A percentile compares a stretch with the other conserved stretches of the same genome.
phyloP scores from a whole-genome alignment of 345 rosid species.

The Trapa bicornis region DNA sequence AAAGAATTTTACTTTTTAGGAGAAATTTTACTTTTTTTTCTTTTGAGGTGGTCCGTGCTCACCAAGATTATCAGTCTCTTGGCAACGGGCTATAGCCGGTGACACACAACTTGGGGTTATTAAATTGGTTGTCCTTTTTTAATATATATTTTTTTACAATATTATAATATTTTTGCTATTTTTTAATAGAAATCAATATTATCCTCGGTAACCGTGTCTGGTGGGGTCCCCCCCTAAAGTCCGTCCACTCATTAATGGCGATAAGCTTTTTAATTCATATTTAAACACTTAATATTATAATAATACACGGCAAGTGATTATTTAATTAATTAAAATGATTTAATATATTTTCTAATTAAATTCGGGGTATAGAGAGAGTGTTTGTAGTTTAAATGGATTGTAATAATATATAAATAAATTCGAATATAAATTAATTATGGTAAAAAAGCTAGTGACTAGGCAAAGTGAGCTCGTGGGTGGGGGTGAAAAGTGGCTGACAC shows the following conservation, averaged over 20 bases:
- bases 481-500: conserved; percentile 8
- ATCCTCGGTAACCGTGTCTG: too few species aligned
- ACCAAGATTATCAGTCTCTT: conserved; percentile 30
- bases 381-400: too few species aligned
- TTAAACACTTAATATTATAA: conserved; percentile 9
- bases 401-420: too few species aligned
- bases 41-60: conserved; percentile 17
- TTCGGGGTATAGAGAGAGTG: too few species aligned
- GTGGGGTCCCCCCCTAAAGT: conserved; percentile 15
- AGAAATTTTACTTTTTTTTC: not conserved
- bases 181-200: conserved; percentile 13
- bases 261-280: conserved; percentile 1
- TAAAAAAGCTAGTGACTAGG: conserved; percentile 26
- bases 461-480: conserved; percentile 26
- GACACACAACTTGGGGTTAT: conserved; percentile 10
- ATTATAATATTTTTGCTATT: too few species aligned
- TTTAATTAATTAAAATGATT: too few species aligned
- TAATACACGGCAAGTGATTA: conserved; percentile 2
- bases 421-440: too few species aligned
- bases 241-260: conserved; percentile 20
- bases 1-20: not conserved
- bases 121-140: not conserved
- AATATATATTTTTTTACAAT: too few species aligned
- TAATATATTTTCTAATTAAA: too few species aligned
- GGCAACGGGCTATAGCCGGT: conserved; percentile 53